Conservation (phyloP, 495 filamentous ascomycete species). For the Gamarada debralockiae region DNA sequence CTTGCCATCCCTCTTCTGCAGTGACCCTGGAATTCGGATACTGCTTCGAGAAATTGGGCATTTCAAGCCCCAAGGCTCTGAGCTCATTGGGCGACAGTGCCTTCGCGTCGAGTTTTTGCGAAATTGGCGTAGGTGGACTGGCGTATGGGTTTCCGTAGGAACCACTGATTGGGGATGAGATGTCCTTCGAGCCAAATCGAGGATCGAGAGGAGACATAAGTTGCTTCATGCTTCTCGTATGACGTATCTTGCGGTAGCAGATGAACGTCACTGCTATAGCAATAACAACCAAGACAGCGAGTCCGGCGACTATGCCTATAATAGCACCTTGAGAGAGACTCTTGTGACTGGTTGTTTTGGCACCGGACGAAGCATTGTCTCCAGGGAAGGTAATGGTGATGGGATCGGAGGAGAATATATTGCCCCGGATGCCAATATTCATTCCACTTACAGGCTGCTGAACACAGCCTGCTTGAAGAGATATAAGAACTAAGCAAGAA, state of each 20-base stretch:
- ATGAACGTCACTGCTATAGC: conserved; percentile 41
- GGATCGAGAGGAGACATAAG: neutral
- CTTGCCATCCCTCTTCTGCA: neutral
- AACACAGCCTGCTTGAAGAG: conserved; percentile 43
- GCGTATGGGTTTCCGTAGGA: conserved; percentile 5
- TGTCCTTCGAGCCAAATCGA: neutral
- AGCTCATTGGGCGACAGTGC: neutral
- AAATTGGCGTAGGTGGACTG: neutral
- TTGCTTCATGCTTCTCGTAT: neutral
- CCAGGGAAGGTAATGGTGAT: conserved; percentile 32
- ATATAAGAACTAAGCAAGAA: conserved; percentile 36
- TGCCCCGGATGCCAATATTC: conserved; percentile 40
- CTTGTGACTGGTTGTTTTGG: neutral
- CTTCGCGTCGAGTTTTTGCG: neutral
- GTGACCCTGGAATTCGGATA: neutral
- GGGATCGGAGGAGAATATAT: conserved; percentile 37
- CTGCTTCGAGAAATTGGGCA: neutral
- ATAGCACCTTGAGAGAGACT: conserved; percentile 41
- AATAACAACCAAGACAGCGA: conserved; percentile 37
- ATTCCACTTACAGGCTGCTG: conserved; percentile 40
- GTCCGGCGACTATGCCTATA: conserved; percentile 48
- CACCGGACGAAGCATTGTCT: conserved; percentile 22
- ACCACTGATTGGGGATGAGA: conserved; percentile 11
- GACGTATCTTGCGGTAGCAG: conserved; percentile 42
- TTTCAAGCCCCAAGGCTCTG: neutral